Base-by-base conservation (phyloP, 495 filamentous ascomycete genomes). In the Penicillium taxi region DNA sequence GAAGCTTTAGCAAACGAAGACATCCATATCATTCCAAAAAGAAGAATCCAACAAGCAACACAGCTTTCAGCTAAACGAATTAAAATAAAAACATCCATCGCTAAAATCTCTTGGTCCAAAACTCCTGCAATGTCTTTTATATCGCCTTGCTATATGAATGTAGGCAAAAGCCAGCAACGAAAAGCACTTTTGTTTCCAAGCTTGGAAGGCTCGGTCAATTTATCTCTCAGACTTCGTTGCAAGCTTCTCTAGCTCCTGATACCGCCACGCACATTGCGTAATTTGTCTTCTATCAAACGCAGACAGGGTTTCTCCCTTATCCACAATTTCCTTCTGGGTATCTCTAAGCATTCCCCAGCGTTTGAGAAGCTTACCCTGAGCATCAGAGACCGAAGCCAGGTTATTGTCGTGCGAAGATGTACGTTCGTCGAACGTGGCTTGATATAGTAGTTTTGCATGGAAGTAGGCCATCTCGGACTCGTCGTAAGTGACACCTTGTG, bases 381-480 rank as follows among this genome's bases (percentile, higher is more conserved):
- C 50, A 16, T 67, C 63, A 9, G 55, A 53, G 39, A 67, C 62
- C 5, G 63, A 63, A 2, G 35, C 44, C 8, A 65, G 47, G 19
- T 67, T 67, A 27, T 50, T 37, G 35, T 67, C 58, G 26, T 59
- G 38, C 1, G 58, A 54, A 4, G 54, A 56, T 43, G 58, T 47
- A 12, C 63, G 59, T 11, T 50, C 52, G n/a, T 67, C 59, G 20
- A 62, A 56, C 4, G 63, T 67, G 16, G 61, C 50, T 31, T 65
- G 54, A 20, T 63, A 67, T 7, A 56, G 55, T 16, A 67, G 40
- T 36, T 63, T 60, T 17, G 63, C 61, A 23, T 56, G 55, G 37
- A 67, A 67, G 25, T 63, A 53, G 1, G 57, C 56, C 63, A 67
- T 67, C 31, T 67, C 61, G 33, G 56, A 63, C 49, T 67, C 59